phyloP scores from a whole-genome alignment of 371 early-diverging fungal genomes.

The Choanephora cucurbitarum region DNA sequence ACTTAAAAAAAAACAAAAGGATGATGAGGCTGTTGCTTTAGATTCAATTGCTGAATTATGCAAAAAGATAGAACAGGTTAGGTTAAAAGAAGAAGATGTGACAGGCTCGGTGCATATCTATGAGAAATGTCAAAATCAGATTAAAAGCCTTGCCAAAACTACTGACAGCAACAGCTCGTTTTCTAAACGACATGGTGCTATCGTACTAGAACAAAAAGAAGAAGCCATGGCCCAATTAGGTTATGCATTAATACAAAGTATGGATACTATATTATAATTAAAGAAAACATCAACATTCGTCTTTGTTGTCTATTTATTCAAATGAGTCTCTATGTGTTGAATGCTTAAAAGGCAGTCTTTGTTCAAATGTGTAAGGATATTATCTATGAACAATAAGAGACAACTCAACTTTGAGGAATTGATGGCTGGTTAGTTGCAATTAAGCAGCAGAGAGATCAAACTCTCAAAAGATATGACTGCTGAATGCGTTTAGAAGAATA shows the following conservation, averaged over 20 bases:
- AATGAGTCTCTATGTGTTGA: too few relatives aligned
- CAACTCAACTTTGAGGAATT: too few relatives aligned
- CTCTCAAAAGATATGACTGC: too few relatives aligned
- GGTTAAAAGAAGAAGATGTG: constrained; percentile 21
- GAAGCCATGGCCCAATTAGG: constrained; percentile 38
- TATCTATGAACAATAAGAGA: too few relatives aligned
- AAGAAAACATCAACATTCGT: too few relatives aligned
- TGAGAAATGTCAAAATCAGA: constrained; percentile 34
- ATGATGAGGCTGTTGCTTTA: background rate
- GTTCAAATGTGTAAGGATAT: too few relatives aligned
- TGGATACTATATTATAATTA: constrained; percentile 11
- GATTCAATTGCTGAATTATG: constrained; percentile 24
- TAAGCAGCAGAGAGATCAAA: too few relatives aligned
- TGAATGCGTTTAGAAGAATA: too few relatives aligned
- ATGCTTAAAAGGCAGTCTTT: too few relatives aligned
- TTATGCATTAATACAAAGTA: constrained; percentile 27
- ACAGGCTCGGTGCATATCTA: constrained; percentile 22
- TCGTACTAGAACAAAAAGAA: constrained; percentile 21
- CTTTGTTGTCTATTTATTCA: too few relatives aligned
- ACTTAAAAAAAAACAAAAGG: background rate
- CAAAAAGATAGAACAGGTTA: constrained; percentile 29
- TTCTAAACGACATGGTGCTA: constrained; percentile 27
- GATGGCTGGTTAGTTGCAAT: too few relatives aligned
- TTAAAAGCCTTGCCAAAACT: constrained; percentile 24
- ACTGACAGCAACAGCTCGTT: constrained; percentile 15